A percentile compares a stretch with the other conserved stretches of the same genome.
phyloP scores from a whole-genome alignment of 2,329 filamentous ascomycete species.

The Colletotrichum lini region DNA sequence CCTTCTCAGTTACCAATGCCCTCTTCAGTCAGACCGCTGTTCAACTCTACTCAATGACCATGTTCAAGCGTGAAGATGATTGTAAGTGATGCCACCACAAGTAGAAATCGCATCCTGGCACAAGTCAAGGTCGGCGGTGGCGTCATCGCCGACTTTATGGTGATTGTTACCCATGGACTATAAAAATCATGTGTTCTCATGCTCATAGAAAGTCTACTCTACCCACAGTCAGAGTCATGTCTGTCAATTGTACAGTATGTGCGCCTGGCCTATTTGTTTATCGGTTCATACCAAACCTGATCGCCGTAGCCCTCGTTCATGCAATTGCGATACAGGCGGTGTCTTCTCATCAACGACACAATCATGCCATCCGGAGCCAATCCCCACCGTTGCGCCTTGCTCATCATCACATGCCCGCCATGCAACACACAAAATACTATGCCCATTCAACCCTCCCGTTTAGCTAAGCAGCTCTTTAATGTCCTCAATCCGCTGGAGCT shows the following conservation, averaged over 20 bases:
- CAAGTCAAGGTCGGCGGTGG: too few relatives aligned
- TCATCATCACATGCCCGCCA: conserved; percentile 23
- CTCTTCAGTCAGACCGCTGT: too few relatives aligned
- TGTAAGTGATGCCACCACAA: too few relatives aligned
- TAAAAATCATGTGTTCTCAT: too few relatives aligned
- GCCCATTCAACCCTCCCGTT: too few relatives aligned
- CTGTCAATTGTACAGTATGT: neutral
- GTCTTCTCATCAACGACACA: neutral
- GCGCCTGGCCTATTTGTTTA: neutral
- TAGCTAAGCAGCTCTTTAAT: conserved; percentile 89
- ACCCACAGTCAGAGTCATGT: neutral
- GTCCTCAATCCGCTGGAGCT: conserved; percentile 90
- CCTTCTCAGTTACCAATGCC: too few relatives aligned
- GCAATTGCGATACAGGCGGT: neutral
- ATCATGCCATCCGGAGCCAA: neutral
- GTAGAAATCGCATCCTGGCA: too few relatives aligned
- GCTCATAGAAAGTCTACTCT: neutral
- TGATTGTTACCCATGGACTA: too few relatives aligned
- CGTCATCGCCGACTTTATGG: too few relatives aligned
- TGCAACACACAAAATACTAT: conserved; percentile 11
- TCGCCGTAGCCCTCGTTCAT: neutral
- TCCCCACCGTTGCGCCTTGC: neutral
- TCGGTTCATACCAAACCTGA: neutral
- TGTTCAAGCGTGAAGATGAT: too few relatives aligned
- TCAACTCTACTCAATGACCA: too few relatives aligned